A percentile compares a stretch with the other conserved stretches of the same genome.
phyloP scores from a whole-genome alignment of 129 eudicot genomes.

The Arctium minus region DNA sequence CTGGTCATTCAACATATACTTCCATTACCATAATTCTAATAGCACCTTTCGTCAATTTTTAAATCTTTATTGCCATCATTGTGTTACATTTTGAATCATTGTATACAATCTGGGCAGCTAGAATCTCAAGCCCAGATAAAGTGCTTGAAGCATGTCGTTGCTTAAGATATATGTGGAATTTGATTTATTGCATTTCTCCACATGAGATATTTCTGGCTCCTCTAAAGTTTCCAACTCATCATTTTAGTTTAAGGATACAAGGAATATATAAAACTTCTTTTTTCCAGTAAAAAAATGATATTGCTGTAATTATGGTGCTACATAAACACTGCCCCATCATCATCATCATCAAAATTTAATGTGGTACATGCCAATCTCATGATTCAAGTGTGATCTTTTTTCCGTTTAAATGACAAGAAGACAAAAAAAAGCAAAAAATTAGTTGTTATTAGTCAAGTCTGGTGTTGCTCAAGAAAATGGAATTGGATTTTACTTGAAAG shows the following conservation, averaged over 20 bases:
- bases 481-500: background rate
- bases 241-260: slow-evolving; percentile 12
- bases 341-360: background rate
- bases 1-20: slow-evolving; percentile 11
- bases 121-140: slow-evolving; percentile 10
- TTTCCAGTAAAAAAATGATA: background rate
- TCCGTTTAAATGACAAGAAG: slow-evolving; percentile 10
- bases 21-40: slow-evolving; percentile 2
- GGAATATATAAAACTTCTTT: background rate
- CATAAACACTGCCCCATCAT: background rate
- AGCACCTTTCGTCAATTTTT: slow-evolving; percentile 4
- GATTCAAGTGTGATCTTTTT: slow-evolving; percentile 9
- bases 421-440: background rate
- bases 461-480: background rate
- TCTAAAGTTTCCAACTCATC: slow-evolving; percentile 6
- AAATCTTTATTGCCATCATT: slow-evolving; percentile 18
- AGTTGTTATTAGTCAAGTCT: background rate
- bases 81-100: slow-evolving; percentile 22
- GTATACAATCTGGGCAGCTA: slow-evolving; percentile 25
- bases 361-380: background rate
- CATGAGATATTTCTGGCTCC: slow-evolving; percentile 9
- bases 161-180: slow-evolving; percentile 4
- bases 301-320: slow-evolving; percentile 2
- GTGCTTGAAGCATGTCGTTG: slow-evolving; percentile 19
- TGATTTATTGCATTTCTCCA: slow-evolving; percentile 19